A percentile compares a stretch with the other conserved stretches of the same genome.
phyloP scores from a whole-genome alignment of 768 basidiomycete genomes.

The Gautieria morchelliformis region DNA sequence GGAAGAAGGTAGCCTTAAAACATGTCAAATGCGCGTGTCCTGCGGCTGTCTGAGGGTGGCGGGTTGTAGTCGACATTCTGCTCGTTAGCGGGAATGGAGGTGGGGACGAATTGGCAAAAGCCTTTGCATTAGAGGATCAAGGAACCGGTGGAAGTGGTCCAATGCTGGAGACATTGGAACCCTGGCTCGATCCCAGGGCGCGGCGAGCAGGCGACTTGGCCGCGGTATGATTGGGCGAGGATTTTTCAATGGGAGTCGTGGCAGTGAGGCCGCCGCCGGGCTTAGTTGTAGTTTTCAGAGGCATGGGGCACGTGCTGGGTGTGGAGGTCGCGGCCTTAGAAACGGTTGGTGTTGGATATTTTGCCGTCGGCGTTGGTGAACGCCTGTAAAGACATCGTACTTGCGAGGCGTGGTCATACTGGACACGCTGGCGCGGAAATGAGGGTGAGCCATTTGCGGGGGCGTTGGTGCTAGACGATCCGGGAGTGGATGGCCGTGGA shows the following conservation, averaged over 20 bases:
- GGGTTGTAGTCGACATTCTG: slow-evolving; percentile 18
- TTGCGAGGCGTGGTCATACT: slow-evolving; percentile 34
- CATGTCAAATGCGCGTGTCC: too few species aligned
- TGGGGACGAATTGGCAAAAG: slow-evolving; percentile 4
- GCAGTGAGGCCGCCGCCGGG: slow-evolving; percentile 14
- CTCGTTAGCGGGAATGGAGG: slow-evolving; percentile 13
- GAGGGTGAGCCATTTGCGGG: neutral
- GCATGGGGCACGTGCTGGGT: slow-evolving; percentile 7
- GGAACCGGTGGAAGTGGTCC: slow-evolving; percentile 5
- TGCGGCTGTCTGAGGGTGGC: too few species aligned
- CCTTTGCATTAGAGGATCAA: slow-evolving; percentile 9
- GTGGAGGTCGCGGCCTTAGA: too few species aligned
- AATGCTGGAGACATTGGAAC: slow-evolving; percentile 9
- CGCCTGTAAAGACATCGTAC: slow-evolving; percentile 18
- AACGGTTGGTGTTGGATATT: slow-evolving; percentile 6
- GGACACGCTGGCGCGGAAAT: slow-evolving; percentile 30
- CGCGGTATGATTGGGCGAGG: neutral
- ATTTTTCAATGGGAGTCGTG: neutral
- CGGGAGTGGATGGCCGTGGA: slow-evolving; percentile 11
- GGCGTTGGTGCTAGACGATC: slow-evolving; percentile 11
- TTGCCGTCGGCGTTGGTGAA: slow-evolving; percentile 14
- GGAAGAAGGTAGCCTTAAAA: neutral
- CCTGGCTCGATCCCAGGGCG: slow-evolving; percentile 16
- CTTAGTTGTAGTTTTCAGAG: slow-evolving; percentile 7
- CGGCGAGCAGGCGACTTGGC: slow-evolving; percentile 17